These are phyloP conservation scores for Fraxinus albicans DNA, from an alignment of 305 asterid genomes.

Conservation along the genomic window DNA sequence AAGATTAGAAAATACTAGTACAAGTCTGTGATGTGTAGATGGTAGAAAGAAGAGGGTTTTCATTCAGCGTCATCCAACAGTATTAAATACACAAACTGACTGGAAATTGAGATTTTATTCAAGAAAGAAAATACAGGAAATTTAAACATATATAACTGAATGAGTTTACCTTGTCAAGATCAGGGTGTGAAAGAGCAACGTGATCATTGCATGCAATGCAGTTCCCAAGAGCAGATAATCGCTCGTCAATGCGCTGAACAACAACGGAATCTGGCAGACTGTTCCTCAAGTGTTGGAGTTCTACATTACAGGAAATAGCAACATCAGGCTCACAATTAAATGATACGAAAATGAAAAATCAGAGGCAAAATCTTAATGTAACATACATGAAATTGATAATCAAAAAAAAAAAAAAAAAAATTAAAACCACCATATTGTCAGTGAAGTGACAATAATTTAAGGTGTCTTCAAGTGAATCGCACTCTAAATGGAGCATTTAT, in stretches of 20 bases:
- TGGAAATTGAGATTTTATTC: background rate
- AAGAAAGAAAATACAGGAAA: conserved; percentile 1
- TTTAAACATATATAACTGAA: background rate
- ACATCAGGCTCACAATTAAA: conserved; percentile 19
- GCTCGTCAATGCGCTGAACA: conserved; percentile 91
- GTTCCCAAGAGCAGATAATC: conserved; percentile 85
- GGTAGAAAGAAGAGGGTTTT: background rate
- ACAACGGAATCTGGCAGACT: conserved; percentile 84
- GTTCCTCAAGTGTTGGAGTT: conserved; percentile 88
- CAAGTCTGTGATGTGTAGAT: background rate
- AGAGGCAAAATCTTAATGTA: background rate
- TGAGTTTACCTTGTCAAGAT: conserved; percentile 66
- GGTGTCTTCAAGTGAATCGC: background rate
- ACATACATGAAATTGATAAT: background rate
- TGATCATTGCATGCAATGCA: conserved; percentile 91
- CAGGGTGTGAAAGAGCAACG: conserved; percentile 90
- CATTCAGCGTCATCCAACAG: background rate
- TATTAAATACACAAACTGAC: background rate
- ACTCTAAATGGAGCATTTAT: conserved; percentile 4
- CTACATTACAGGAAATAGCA: conserved; percentile 31
- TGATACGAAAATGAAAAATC: background rate
- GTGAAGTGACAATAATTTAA: background rate
- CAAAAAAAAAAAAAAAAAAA: background rate
- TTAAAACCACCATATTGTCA: background rate
- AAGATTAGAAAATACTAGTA: background rate